Evolutionary conservation across 768 basidiomycete species (phyloP), one percentile per base, ranked within the genome.

Genomic region (Clitopilus hobsonii): DNA sequence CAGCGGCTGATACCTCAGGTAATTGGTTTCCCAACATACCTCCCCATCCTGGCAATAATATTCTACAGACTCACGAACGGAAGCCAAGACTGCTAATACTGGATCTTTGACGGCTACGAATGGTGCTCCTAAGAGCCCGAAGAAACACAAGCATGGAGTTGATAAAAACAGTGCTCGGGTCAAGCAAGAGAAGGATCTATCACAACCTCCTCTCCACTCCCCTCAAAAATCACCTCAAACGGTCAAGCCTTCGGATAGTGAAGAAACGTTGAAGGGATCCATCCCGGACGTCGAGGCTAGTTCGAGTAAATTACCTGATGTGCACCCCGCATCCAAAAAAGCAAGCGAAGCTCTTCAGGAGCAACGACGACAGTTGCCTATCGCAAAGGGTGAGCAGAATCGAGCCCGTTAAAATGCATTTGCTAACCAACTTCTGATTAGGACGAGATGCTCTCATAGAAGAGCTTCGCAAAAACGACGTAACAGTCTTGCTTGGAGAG

Each of bases 401-500:
- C 14, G 38, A 32, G 5, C 28, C 30, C 26, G n/a, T 38, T 26
- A 2, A 16, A 51, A n/a, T 20, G 22, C n/a, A 51, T 41, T 58
- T 14, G 23, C n/a, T 52, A 49, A 49, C 14, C 6, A 2, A 26
- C 20, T n/a, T 50, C 52, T 38, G 18, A 47, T 20, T 54, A 92
- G 93, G 91, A 54, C 84, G 79, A 65, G 87, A 91, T 22, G 84
- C 86, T 25, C 77, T 96, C 25, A 70, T 93, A 25, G 76, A 82
- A 55, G 86, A 86, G 67, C 85, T 96, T 51, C 69, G 71, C 26
- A 79, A 84, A 58, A 87, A 91, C 74, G 89, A 94, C 66, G 87
- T 93, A 6, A 90, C 87, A 1, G 84, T 98, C 41, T 81, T 99
- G 7, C 80, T 99, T 1, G 97, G 95, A 32, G 97, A 99, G 71